These are phyloP conservation scores for Tinospora cordifolia DNA, from an alignment of 164 flowering plant species.

Conservation along the genomic window DNA sequence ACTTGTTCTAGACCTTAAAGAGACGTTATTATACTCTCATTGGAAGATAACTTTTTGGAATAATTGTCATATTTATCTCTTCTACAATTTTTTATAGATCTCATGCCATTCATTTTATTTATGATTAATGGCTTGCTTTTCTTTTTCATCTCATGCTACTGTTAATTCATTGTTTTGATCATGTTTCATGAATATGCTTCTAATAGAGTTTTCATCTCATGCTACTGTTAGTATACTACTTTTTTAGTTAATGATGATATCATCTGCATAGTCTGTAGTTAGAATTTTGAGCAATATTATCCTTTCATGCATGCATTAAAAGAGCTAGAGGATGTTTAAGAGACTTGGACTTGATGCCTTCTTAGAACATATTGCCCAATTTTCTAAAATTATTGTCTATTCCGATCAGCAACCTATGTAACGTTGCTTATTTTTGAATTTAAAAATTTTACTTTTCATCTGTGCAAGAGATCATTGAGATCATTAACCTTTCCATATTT, in stretches of 20 bases:
- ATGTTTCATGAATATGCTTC: no score
- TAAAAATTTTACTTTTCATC: not conserved
- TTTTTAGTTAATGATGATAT: not conserved
- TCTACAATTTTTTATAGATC: not conserved
- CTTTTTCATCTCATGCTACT: not conserved
- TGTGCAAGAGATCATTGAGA: not conserved
- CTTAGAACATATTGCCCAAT: slow-evolving; percentile 72
- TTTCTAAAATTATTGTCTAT: slow-evolving; percentile 78
- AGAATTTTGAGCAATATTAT: not conserved
- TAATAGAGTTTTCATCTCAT: no score
- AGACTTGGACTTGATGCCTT: slow-evolving; percentile 95
- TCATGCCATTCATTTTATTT: not conserved
- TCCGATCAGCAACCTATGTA: slow-evolving; percentile 70
- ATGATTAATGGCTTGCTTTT: not conserved
- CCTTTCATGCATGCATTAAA: slow-evolving; percentile 53
- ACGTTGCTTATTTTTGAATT: not conserved
- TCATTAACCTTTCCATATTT: not conserved
- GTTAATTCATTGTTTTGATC: not conserved
- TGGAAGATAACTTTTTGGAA: slow-evolving; percentile 54
- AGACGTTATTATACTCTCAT: slow-evolving; percentile 73
- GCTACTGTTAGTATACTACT: no score
- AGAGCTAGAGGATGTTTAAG: slow-evolving; percentile 93
- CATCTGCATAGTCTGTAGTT: not conserved
- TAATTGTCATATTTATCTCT: not conserved
- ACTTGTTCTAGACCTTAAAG: slow-evolving; percentile 90